Evolutionary conservation across 345 rosid species (phyloP), one percentile per base, ranked within the genome.

Genomic region (Gossypium rotundifolium): DNA sequence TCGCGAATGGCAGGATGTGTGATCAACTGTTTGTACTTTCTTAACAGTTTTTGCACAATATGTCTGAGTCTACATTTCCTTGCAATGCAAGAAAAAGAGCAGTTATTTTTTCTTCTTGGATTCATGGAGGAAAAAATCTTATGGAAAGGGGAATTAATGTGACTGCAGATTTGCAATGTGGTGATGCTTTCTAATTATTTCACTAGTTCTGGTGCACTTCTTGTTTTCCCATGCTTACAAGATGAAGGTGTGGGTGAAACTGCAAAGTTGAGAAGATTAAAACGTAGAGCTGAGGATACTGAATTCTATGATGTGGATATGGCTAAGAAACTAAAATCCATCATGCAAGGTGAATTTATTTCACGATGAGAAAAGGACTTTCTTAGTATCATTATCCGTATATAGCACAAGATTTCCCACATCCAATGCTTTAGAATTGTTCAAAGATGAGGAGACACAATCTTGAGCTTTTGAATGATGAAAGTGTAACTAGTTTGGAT

Each of bases 241-340:
- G 88, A 84, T 63, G 95, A 89, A 75, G 97, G 97, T 75, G 88
- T 94, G 75, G 98, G 98, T 77, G 97, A 92, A 80, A 90, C 90
- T 55, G 97, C 88, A 65, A 97, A 88, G 62, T 74, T 76, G 22
- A 88, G 98, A 91, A 84, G 86, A 74, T 77, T 81, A 65, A 94
- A 94, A 80, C 90, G 93, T 44, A 87, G 81, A 78, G 78, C 83
- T 79, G 92, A 89, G 45, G 90, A 82, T 75, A 83, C 66, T 75
- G 96, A 87, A 72, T 80, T 83, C 68, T 78, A 52, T 38, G 84
- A 82, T 74, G 71, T 73, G 74, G 88, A 83, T 27, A 88, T 68
- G 79, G 82, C 80, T 78, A 92, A 92, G 85, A 92, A 84, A 74
- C 44, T 85, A 46, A 94, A 82, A 83, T 80, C 79, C 73, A 67